These are phyloP conservation scores for Ogataea pignaliae DNA, from an alignment of 805 yeast genomes.

Conservation along the genomic window DNA sequence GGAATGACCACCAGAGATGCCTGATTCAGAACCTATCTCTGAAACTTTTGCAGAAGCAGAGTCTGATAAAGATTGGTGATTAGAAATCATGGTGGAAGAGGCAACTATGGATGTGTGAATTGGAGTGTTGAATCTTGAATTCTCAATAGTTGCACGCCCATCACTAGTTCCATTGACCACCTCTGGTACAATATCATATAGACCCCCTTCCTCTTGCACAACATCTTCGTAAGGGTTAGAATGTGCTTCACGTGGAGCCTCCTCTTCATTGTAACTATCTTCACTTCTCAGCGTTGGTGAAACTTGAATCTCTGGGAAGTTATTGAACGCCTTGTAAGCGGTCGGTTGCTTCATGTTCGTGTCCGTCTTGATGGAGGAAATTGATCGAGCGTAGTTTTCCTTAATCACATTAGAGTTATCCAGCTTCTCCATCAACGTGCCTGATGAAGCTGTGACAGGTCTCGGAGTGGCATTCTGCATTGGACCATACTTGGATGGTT, in stretches of 20 bases:
- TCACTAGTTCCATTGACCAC: too few relatives aligned
- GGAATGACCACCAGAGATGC: too few relatives aligned
- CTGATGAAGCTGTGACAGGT: neutral
- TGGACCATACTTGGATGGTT: conserved; percentile 7
- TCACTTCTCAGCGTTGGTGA: conserved; percentile 10
- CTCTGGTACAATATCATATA: too few relatives aligned
- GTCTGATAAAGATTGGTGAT: too few relatives aligned
- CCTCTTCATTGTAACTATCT: conserved; percentile 1
- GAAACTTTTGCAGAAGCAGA: too few relatives aligned
- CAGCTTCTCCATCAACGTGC: neutral
- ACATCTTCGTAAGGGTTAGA: too few relatives aligned
- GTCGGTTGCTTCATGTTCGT: conserved; percentile 10
- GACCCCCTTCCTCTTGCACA: too few relatives aligned
- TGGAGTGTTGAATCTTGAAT: too few relatives aligned
- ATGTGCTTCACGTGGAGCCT: neutral
- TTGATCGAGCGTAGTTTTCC: conserved; percentile 9
- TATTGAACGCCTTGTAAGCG: conserved; percentile 8
- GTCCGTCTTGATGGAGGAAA: conserved; percentile 14
- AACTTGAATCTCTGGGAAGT: conserved; percentile 1
- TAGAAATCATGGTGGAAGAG: too few relatives aligned
- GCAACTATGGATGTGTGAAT: too few relatives aligned
- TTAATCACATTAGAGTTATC: neutral
- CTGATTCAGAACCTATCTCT: too few relatives aligned
- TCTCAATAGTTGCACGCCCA: too few relatives aligned
- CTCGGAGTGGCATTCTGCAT: neutral